Evolutionary conservation across 768 basidiomycete species (phyloP).

Genomic region (Mycena maculata): DNA sequence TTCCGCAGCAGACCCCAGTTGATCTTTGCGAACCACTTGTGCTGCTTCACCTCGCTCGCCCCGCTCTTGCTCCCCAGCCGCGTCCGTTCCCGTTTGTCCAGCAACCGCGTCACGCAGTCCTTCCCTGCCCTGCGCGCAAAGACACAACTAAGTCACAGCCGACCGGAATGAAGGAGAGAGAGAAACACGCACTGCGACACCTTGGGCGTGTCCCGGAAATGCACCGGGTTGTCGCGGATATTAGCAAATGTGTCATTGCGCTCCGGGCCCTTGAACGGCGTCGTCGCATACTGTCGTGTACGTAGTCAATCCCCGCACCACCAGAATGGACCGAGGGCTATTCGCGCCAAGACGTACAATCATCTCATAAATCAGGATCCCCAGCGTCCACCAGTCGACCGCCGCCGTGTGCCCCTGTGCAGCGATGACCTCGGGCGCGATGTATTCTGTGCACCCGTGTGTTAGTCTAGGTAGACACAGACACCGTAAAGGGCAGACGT

Average conservation of each 20-base stretch:
- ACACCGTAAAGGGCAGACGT: constrained; percentile 48
- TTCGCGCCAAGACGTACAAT: constrained; percentile 89
- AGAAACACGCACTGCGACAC: constrained; percentile 70
- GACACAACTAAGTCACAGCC: constrained; percentile 17
- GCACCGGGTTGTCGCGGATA: constrained; percentile 87
- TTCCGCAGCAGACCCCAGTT: constrained; percentile 97
- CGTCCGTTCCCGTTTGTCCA: constrained; percentile 92
- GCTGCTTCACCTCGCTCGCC: constrained; percentile 98
- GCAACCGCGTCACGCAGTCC: constrained; percentile 84
- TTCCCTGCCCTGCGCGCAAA: constrained; percentile 81
- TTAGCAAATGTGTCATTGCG: constrained; percentile 97
- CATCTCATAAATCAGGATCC: constrained; percentile 99
- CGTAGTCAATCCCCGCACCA: constrained; percentile 49
- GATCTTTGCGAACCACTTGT: constrained; percentile 97
- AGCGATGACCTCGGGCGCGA: constrained; percentile 98
- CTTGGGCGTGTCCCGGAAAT: constrained; percentile 88
- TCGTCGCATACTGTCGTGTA: constrained; percentile 88
- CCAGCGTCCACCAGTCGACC: constrained; percentile 99
- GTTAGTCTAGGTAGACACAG: constrained; percentile 42
- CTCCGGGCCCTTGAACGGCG: constrained; percentile 97
- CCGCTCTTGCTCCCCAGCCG: constrained; percentile 93
- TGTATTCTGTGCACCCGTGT: constrained; percentile 80
- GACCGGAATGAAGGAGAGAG: constrained; percentile 32
- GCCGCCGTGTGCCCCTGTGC: constrained; percentile 97
- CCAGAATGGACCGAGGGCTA: constrained; percentile 47